These are phyloP conservation scores for Oryza glumipatula DNA, from an alignment of 176 grass and related monocot genomes.

Conservation along the genomic window DNA sequence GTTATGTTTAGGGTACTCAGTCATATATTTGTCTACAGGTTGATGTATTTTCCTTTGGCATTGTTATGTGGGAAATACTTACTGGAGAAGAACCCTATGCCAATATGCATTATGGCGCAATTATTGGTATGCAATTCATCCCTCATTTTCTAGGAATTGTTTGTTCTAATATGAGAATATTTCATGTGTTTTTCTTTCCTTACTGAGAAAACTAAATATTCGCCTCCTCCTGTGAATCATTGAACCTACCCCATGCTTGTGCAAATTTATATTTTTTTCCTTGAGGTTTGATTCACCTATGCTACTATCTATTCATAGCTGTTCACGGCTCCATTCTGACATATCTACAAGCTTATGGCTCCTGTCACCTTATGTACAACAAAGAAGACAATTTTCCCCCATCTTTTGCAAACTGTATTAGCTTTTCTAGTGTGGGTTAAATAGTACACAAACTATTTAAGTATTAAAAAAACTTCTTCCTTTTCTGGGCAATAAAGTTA, in stretches of 20 bases:
- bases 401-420: background rate
- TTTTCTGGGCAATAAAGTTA: background rate
- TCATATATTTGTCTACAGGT: constrained; percentile 54
- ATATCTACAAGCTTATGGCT: background rate
- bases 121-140: constrained; percentile 65
- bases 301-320: background rate
- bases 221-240: background rate
- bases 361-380: background rate
- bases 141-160: constrained; percentile 12
- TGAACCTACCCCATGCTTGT: background rate
- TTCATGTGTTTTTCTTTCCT: background rate
- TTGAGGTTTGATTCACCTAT: background rate
- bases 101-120: constrained; percentile 94
- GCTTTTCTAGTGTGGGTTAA: background rate
- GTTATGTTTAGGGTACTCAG: constrained; percentile 1
- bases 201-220: constrained; percentile 1
- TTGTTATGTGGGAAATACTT: constrained; percentile 93
- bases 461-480: background rate
- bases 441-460: background rate
- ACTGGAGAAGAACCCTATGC: constrained; percentile 91
- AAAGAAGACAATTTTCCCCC: background rate
- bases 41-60: constrained; percentile 92
- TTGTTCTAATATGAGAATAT: constrained; percentile 2
- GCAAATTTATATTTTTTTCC: background rate
- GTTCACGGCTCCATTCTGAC: background rate